phyloP scores from a whole-genome alignment of 176 grass and related monocot genomes.

The Poa pratensis region DNA sequence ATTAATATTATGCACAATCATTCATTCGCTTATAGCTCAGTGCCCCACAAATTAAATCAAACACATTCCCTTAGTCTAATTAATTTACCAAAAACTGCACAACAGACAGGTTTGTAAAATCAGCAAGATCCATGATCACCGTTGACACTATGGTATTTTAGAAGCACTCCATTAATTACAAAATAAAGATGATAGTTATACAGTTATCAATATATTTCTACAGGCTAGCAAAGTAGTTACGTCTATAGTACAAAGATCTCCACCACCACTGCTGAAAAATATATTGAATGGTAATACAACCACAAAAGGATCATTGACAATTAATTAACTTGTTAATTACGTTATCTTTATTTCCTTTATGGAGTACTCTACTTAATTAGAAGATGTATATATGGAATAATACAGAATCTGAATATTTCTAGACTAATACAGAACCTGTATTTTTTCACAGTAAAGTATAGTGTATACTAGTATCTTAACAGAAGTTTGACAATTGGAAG shows the following conservation, averaged over 20 bases:
- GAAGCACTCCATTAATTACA: neutral
- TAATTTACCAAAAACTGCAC: neutral
- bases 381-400: neutral
- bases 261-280: conserved; percentile 4
- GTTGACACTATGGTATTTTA: neutral
- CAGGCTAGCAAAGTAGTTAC: neutral
- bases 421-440: neutral
- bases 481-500: neutral
- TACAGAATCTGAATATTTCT: neutral
- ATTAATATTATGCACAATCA: neutral
- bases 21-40: neutral
- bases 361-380: neutral
- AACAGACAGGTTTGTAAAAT: conserved; percentile 16
- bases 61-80: neutral
- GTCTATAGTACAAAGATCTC: neutral
- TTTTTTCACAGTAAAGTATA: neutral
- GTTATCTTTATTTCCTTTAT: neutral
- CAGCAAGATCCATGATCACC: neutral
- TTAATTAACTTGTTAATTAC: neutral
- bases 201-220: neutral
- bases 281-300: neutral
- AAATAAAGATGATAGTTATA: neutral
- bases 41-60: neutral
- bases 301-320: neutral
- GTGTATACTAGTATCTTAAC: neutral